These are phyloP conservation scores for Penicillium daleae DNA, from an alignment of 495 filamentous ascomycete genomes.

Conservation along the genomic window DNA sequence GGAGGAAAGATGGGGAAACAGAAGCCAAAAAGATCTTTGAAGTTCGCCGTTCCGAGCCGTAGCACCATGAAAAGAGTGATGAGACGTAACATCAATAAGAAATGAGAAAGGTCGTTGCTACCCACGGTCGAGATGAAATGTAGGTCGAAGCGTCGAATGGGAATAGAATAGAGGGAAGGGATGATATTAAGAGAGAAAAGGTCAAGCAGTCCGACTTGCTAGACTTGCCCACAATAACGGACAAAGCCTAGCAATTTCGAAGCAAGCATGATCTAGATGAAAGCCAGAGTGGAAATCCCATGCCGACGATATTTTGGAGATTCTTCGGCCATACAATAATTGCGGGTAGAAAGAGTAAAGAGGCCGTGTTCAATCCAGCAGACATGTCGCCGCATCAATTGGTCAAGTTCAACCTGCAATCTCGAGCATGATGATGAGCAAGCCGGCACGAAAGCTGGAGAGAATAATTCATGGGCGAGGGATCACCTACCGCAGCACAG, in stretches of 20 bases:
- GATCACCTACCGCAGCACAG: conserved; percentile 76
- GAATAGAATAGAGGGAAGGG: conserved; percentile 25
- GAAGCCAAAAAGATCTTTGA: conserved; percentile 34
- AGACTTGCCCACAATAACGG: neutral
- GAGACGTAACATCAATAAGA: conserved; percentile 42
- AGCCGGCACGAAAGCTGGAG: conserved; percentile 6
- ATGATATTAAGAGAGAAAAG: conserved; percentile 11
- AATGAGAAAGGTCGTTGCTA: conserved; percentile 30
- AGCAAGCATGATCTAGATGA: conserved; percentile 21
- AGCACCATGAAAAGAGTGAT: conserved; percentile 51
- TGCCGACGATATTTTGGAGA: conserved; percentile 22
- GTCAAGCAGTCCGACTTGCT: neutral
- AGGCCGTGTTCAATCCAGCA: conserved; percentile 23
- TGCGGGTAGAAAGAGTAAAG: conserved; percentile 32
- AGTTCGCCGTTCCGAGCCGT: conserved; percentile 51
- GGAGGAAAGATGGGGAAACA: conserved; percentile 33
- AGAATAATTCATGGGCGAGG: neutral
- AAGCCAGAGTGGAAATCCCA: conserved; percentile 30
- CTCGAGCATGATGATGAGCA: conserved; percentile 24
- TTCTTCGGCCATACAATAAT: conserved; percentile 31
- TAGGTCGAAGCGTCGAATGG: conserved; percentile 35
- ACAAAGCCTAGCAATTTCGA: conserved; percentile 13
- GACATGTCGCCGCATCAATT: conserved; percentile 22
- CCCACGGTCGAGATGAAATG: conserved; percentile 23
- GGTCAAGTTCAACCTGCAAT: conserved; percentile 37